phyloP scores from a whole-genome alignment of 345 rosid genomes.

The Eutrema japonicum region DNA sequence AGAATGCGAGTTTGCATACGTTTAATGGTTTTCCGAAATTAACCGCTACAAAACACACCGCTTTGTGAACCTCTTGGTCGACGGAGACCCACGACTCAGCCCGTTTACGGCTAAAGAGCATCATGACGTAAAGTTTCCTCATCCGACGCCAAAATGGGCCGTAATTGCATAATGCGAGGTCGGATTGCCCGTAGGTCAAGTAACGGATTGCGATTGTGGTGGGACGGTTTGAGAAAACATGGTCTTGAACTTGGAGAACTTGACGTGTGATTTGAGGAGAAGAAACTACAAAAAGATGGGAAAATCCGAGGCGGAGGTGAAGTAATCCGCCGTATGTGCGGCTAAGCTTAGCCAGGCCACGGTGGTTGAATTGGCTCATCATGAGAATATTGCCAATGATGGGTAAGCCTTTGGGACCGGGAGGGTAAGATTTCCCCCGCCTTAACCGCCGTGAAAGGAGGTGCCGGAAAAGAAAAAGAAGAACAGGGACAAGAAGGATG shows the following conservation, averaged over 20 bases:
- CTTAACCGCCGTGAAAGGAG: constrained; percentile 10
- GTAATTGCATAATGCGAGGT: constrained; percentile 82
- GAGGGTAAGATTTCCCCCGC: constrained; percentile 56
- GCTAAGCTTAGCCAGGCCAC: constrained; percentile 62
- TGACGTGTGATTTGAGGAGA: constrained; percentile 70
- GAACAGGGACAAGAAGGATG: constrained; percentile 1
- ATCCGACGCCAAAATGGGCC: constrained; percentile 93
- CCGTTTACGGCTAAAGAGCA: constrained; percentile 77
- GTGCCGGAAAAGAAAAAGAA: constrained; percentile 13
- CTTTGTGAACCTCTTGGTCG: constrained; percentile 62
- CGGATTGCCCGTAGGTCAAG: constrained; percentile 73
- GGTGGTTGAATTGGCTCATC: constrained; percentile 78
- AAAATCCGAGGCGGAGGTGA: constrained; percentile 58
- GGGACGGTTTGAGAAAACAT: constrained; percentile 67
- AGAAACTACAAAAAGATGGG: constrained; percentile 60
- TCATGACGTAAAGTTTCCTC: constrained; percentile 80
- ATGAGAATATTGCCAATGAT: constrained; percentile 70
- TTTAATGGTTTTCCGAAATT: constrained; percentile 49
- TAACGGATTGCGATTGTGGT: constrained; percentile 67
- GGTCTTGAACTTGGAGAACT: constrained; percentile 73
- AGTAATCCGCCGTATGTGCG: constrained; percentile 58
- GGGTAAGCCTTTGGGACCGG: constrained; percentile 84
- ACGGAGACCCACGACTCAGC: constrained; percentile 87
- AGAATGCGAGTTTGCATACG: constrained; percentile 65
- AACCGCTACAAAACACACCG: constrained; percentile 45